Evolutionary conservation across 495 filamentous ascomycete species (phyloP).

Genomic region (Aspergillus ellipticus): DNA sequence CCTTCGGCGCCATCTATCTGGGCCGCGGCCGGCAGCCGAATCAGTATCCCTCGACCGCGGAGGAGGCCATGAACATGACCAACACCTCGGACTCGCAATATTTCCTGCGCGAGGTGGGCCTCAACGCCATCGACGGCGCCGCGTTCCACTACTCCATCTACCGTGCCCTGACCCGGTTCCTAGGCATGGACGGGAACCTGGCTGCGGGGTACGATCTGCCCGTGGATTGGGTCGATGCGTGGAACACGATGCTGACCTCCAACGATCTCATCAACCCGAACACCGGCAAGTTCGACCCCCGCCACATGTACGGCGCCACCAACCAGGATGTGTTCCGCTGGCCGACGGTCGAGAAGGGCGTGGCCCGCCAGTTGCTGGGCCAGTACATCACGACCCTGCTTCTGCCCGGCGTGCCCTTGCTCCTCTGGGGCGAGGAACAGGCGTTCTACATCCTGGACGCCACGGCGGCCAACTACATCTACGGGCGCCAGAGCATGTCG

Average conservation of each 20-base stretch:
- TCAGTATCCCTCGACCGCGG: slow-evolving; percentile 37
- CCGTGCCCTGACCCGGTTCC: slow-evolving; percentile 61
- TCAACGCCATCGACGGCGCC: slow-evolving; percentile 58
- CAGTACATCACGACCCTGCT: slow-evolving; percentile 60
- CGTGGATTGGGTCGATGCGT: slow-evolving; percentile 54
- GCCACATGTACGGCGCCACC: slow-evolving; percentile 67
- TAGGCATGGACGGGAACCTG: slow-evolving; percentile 61
- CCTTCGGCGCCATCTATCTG: slow-evolving; percentile 60
- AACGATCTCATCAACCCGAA: slow-evolving; percentile 65
- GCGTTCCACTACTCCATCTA: slow-evolving; percentile 73
- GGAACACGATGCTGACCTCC: slow-evolving; percentile 54
- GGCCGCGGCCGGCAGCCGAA: slow-evolving; percentile 59
- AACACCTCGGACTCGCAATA: slow-evolving; percentile 39
- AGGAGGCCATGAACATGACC: slow-evolving; percentile 42
- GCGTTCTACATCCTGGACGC: slow-evolving; percentile 64
- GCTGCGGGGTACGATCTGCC: slow-evolving; percentile 57
- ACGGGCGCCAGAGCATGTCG: slow-evolving; percentile 63
- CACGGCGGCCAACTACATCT: slow-evolving; percentile 66
- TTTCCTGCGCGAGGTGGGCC: slow-evolving; percentile 54
- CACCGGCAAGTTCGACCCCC: slow-evolving; percentile 62
- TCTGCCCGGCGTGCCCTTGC: slow-evolving; percentile 61
- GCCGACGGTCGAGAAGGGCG: slow-evolving; percentile 61
- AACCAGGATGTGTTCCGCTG: slow-evolving; percentile 76
- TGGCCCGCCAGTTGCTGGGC: slow-evolving; percentile 57
- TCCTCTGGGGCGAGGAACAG: slow-evolving; percentile 71